Percentiles rank a stretch among this genome's conserved stretches.
These are phyloP conservation scores for Rhizophagus sp. DNA, from an alignment of 192 early-diverging fungal genomes.

Conservation along the genomic window DNA sequence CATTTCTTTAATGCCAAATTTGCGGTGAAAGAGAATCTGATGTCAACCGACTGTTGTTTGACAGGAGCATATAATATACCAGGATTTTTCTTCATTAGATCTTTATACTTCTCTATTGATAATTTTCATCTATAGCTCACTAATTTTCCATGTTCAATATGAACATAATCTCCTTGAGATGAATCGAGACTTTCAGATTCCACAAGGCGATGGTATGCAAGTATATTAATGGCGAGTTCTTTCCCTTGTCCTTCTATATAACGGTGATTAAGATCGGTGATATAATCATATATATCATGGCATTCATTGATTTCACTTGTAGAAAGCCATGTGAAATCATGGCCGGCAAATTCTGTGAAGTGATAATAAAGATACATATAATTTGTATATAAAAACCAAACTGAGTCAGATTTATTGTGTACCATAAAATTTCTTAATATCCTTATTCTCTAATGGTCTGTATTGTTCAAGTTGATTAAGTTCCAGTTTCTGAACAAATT, in stretches of 20 bases:
- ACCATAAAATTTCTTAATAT: conserved; percentile 27
- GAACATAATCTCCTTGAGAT: conserved; percentile 5
- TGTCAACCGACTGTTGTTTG: background rate
- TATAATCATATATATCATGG: background rate
- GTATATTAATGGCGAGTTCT: background rate
- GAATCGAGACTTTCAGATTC: background rate
- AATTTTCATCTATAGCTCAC: background rate
- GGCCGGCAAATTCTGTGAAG: background rate
- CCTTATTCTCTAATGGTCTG: background rate
- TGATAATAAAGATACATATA: background rate
- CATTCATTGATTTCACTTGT: background rate
- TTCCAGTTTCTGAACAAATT: conserved; percentile 9
- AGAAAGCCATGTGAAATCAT: conserved; percentile 14
- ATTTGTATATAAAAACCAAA: background rate
- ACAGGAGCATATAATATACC: conserved; percentile 8
- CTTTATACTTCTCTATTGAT: background rate
- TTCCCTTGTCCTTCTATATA: background rate
- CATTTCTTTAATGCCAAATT: background rate
- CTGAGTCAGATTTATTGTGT: background rate
- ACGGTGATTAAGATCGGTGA: background rate
- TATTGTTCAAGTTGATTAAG: background rate
- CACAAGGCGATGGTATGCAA: conserved; percentile 1
- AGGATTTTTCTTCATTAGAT: background rate
- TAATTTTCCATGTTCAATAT: conserved; percentile 2
- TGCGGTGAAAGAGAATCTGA: background rate